phyloP scores from a whole-genome alignment of 164 flowering plant species.

The Magnolia officinalis region DNA sequence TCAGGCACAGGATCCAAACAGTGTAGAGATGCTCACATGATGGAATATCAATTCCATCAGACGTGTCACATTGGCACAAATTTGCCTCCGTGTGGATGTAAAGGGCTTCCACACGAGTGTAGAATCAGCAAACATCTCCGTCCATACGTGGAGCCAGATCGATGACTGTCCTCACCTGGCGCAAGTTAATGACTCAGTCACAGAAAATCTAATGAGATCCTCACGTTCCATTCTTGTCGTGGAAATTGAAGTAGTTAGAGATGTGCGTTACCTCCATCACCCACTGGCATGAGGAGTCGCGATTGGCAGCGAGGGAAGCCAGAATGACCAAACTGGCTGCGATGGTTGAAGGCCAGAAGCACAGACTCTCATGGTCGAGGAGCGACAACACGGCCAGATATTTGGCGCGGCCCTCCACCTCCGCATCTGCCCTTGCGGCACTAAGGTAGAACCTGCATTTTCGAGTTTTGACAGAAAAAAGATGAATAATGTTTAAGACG shows the following conservation, averaged over 20 bases:
- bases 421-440: conserved; percentile 63
- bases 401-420: conserved; percentile 52
- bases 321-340: conserved; percentile 84
- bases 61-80: no score
- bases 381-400: conserved; percentile 58
- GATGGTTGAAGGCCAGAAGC: conserved; percentile 82
- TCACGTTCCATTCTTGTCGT: not conserved
- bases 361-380: conserved; percentile 54
- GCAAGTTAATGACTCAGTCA: no score
- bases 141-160: no score
- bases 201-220: no score
- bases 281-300: conserved; percentile 40
- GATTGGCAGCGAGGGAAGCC: conserved; percentile 48
- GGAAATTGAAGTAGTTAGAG: not conserved
- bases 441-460: conserved; percentile 71
- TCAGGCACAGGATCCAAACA: no score
- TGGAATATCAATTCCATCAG: no score
- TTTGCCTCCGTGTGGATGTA: no score
- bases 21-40: no score
- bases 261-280: conserved; percentile 50
- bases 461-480: not conserved
- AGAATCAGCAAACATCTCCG: no score
- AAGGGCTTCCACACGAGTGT: no score
- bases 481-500: not conserved
- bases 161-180: no score